A percentile compares a stretch with the other conserved stretches of the same genome.
phyloP scores from a whole-genome alignment of 208 protist species.

The Acanthamoeba lenticulata region DNA sequence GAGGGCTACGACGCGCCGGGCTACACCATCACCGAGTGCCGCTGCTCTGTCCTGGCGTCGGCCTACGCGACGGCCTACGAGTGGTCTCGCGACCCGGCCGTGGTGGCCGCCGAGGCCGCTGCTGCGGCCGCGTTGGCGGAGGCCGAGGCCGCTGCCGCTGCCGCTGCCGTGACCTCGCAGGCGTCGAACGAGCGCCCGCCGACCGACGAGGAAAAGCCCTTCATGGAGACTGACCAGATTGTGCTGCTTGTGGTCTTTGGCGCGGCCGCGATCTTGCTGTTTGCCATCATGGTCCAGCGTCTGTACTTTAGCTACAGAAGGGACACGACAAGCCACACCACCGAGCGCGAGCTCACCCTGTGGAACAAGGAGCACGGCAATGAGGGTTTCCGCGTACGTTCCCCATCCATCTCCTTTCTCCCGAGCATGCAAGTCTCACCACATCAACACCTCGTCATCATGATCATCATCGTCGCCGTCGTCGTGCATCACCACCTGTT shows the following conservation, averaged over 20 bases:
- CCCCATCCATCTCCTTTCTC: not conserved
- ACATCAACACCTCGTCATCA: too few species aligned
- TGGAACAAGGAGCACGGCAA: slow-evolving; percentile 32
- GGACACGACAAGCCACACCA: not conserved
- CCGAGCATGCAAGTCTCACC: too few species aligned
- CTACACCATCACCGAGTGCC: slow-evolving; percentile 43
- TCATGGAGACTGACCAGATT: slow-evolving; percentile 25
- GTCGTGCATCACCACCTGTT: too few species aligned
- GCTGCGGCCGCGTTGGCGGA: not conserved
- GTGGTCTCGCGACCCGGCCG: not conserved
- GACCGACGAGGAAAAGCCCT: not conserved
- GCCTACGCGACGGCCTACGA: slow-evolving; percentile 51
- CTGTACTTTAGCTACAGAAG: not conserved
- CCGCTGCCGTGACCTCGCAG: too few species aligned
- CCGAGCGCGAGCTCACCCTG: not conserved
- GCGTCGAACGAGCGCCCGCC: too few species aligned
- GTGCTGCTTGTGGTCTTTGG: slow-evolving; percentile 55
- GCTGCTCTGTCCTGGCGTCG: not conserved
- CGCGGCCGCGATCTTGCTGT: not conserved
- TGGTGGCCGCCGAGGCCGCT: not conserved
- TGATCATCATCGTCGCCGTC: too few species aligned
- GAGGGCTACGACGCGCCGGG: not conserved
- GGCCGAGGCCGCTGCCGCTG: not conserved
- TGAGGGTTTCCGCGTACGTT: not conserved
- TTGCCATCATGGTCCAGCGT: not conserved